These are phyloP conservation scores for Aegilops sharonensis DNA, from an alignment of 176 grass and related monocot genomes.

Conservation along the genomic window DNA sequence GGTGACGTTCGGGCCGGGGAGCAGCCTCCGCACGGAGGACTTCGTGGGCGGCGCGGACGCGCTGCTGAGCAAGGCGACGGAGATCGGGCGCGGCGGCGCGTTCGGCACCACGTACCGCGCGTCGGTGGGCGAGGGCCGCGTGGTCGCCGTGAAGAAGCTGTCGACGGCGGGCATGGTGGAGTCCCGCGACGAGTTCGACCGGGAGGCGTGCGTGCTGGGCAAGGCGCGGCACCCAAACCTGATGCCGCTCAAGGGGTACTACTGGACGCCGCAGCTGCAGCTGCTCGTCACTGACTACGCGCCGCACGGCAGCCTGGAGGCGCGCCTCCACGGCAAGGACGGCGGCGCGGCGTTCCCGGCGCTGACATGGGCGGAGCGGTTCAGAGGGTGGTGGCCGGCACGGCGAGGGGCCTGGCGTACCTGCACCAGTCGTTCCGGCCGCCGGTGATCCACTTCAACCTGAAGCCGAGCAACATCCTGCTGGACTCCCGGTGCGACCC, in stretches of 20 bases:
- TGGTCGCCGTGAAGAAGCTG: conserved; percentile 73
- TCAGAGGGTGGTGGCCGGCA: conserved; percentile 67
- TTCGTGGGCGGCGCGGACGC: conserved; percentile 63
- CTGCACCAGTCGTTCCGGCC: conserved; percentile 90
- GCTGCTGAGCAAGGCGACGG: conserved; percentile 71
- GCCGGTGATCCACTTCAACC: conserved; percentile 87
- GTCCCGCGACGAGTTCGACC: conserved; percentile 81
- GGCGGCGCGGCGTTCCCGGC: background rate
- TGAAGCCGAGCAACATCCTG: conserved; percentile 93
- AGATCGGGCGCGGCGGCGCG: conserved; percentile 62
- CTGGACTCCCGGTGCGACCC: conserved; percentile 72
- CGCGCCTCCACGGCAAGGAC: conserved; percentile 51
- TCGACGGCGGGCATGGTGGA: conserved; percentile 41
- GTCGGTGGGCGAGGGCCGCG: conserved; percentile 41
- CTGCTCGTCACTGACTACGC: conserved; percentile 78
- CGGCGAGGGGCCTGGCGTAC: conserved; percentile 64
- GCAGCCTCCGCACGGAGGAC: conserved; percentile 72
- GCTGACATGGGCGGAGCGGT: conserved; percentile 72
- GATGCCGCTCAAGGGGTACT: conserved; percentile 81
- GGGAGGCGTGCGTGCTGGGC: conserved; percentile 76
- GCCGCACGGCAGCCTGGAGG: conserved; percentile 72
- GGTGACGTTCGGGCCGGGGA: conserved; percentile 65
- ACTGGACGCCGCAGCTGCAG: conserved; percentile 93
- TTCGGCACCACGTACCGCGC: conserved; percentile 74
- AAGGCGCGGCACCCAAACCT: conserved; percentile 85